These are phyloP conservation scores for Linnemannia zychae DNA, from an alignment of 192 early-diverging fungal genomes.

Conservation along the genomic window DNA sequence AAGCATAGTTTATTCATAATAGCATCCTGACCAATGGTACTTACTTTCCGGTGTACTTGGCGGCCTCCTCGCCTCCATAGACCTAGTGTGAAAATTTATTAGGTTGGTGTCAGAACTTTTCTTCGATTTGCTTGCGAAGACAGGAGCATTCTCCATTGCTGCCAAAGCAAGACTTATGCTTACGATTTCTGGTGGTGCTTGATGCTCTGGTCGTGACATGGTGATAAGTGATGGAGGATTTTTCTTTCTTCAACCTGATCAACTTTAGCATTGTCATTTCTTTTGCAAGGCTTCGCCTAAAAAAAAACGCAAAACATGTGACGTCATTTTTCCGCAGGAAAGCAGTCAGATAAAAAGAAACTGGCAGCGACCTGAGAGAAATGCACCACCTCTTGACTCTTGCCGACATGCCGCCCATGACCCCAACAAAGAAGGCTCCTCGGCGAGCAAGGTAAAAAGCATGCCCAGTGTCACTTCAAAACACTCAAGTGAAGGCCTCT, in stretches of 20 bases:
- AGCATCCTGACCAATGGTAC: conserved; percentile 20
- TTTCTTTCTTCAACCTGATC: conserved; percentile 7
- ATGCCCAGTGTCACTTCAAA: neutral
- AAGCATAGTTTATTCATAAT: neutral
- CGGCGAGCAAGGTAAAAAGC: neutral
- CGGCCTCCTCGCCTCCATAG: conserved; percentile 94
- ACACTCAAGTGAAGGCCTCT: neutral
- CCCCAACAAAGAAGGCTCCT: neutral
- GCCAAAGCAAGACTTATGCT: conserved; percentile 8
- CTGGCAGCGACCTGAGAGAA: too few species aligned
- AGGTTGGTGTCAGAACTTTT: neutral
- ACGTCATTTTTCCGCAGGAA: neutral
- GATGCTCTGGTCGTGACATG: conserved; percentile 97
- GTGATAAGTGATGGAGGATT: conserved; percentile 7
- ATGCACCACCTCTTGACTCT: neutral
- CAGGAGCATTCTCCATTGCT: neutral
- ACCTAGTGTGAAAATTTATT: conserved; percentile 65
- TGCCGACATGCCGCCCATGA: neutral
- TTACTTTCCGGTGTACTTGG: conserved; percentile 94
- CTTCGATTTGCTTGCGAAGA: neutral
- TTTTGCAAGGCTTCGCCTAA: neutral
- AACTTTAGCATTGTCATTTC: too few species aligned
- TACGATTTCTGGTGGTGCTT: conserved; percentile 97
- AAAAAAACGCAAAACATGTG: conserved; percentile 19
- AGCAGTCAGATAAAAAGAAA: too few species aligned